These are phyloP conservation scores for Populus davidiana DNA, from an alignment of 345 rosid genomes.

Conservation along the genomic window DNA sequence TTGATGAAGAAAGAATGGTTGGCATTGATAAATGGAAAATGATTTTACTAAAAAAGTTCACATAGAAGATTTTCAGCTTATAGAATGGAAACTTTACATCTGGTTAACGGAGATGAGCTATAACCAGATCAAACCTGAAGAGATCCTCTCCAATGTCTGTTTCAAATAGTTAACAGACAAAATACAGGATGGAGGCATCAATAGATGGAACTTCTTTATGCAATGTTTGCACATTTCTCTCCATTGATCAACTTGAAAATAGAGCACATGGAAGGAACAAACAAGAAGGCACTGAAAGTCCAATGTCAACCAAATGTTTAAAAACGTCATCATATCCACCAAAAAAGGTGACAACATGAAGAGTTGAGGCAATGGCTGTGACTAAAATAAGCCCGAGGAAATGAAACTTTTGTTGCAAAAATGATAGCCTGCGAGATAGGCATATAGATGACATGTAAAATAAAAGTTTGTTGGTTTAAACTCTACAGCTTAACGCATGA, in stretches of 20 bases:
- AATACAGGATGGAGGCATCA: background rate
- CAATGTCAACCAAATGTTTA: background rate
- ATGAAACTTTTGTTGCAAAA: background rate
- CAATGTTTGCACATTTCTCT: background rate
- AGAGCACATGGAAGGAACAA: background rate
- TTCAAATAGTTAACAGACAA: background rate
- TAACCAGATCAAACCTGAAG: background rate
- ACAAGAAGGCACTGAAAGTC: background rate
- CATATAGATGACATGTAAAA: background rate
- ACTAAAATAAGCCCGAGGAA: background rate
- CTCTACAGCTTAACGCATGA: too few species aligned
- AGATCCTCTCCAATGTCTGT: background rate
- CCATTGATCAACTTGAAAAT: background rate
- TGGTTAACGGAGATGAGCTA: background rate
- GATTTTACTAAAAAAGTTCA: background rate
- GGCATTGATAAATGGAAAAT: background rate
- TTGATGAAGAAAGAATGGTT: background rate
- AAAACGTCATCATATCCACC: background rate
- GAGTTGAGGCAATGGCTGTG: background rate
- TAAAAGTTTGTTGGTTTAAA: too few species aligned
- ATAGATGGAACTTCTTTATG: background rate
- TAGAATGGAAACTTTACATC: background rate
- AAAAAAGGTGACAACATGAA: background rate
- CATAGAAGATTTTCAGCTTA: conserved; percentile 2
- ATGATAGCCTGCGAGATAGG: background rate